phyloP scores from a whole-genome alignment of 208 protist genomes.

The Crithidia mellificae region DNA sequence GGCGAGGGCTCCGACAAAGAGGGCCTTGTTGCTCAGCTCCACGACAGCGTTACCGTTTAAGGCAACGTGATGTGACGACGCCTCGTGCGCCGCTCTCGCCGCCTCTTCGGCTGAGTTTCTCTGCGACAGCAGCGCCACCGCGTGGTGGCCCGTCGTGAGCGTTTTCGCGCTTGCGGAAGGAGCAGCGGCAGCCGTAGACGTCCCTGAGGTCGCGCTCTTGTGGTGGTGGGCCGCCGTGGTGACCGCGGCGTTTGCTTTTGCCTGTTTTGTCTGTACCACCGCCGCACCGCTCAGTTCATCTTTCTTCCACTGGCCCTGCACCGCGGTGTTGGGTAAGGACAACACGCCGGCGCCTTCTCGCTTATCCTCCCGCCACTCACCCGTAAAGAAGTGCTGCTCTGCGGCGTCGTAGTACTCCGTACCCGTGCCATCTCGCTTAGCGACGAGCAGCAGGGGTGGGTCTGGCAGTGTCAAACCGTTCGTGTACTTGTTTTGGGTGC shows the following conservation, averaged over 20 bases:
- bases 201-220: background rate
- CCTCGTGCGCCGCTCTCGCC: background rate
- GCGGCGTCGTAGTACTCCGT: slow-evolving; percentile 43
- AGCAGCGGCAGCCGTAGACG: background rate
- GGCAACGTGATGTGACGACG: slow-evolving; percentile 1
- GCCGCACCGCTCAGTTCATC: slow-evolving; percentile 37
- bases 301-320: slow-evolving; percentile 58
- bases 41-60: slow-evolving; percentile 43
- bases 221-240: background rate
- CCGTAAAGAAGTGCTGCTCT: slow-evolving; percentile 39
- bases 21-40: slow-evolving; percentile 47
- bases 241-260: slow-evolving; percentile 19
- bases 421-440: slow-evolving; percentile 33
- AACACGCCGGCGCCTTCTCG: slow-evolving; percentile 50
- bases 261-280: slow-evolving; percentile 24
- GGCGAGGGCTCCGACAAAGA: slow-evolving; percentile 45
- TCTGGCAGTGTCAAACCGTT: background rate
- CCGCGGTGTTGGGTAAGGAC: slow-evolving; percentile 42
- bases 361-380: slow-evolving; percentile 57
- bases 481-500: no score
- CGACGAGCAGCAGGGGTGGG: background rate
- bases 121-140: no score
- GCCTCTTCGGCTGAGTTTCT: no score
- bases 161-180: background rate
- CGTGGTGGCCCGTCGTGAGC: no score